Percentiles rank a stretch among this genome's conserved stretches.
phyloP scores from a whole-genome alignment of 2,329 filamentous ascomycete species.

The Mycosphaerelloides madeirae region DNA sequence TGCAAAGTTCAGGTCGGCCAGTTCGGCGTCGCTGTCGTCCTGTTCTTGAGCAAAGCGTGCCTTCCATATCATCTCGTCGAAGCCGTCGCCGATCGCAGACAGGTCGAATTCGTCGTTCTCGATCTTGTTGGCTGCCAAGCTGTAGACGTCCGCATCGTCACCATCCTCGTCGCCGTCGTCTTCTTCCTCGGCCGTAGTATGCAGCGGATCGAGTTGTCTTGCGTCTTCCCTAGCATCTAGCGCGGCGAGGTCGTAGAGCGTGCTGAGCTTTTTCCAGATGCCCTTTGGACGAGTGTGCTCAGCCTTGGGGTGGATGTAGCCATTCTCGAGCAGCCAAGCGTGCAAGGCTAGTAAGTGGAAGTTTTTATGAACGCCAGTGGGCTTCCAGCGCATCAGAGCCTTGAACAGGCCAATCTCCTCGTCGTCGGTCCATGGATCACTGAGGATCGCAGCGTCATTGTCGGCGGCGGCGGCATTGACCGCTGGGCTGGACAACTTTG shows the following conservation, averaged over 20 bases:
- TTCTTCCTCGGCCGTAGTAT: conserved; percentile 24
- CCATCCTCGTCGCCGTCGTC: conserved; percentile 38
- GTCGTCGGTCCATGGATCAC: conserved; percentile 88
- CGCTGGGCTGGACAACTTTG: conserved; percentile 34
- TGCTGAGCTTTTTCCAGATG: conserved; percentile 83
- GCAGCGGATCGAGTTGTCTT: conserved; percentile 44
- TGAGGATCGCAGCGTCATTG: conserved; percentile 46
- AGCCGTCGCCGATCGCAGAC: conserved; percentile 34
- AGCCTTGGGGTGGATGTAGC: conserved; percentile 31
- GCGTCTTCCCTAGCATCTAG: conserved; percentile 77
- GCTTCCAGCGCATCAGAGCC: conserved; percentile 89
- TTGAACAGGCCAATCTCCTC: conserved; percentile 92
- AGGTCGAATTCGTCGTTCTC: conserved; percentile 40
- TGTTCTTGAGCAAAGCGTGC: conserved; percentile 27
- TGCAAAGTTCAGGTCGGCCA: conserved; percentile 31
- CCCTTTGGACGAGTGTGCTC: conserved; percentile 79
- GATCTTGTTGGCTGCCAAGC: conserved; percentile 33
- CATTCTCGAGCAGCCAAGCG: conserved; percentile 29
- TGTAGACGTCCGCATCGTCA: conserved; percentile 35
- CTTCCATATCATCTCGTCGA: conserved; percentile 42
- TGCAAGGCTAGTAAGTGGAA: conserved; percentile 81
- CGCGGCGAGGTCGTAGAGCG: conserved; percentile 77
- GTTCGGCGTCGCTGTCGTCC: conserved; percentile 20
- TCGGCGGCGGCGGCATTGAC: conserved; percentile 28
- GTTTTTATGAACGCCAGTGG: conserved; percentile 92